Conservation (phyloP, 306 rosid genomes). For the Clitoria ternatea region DNA sequence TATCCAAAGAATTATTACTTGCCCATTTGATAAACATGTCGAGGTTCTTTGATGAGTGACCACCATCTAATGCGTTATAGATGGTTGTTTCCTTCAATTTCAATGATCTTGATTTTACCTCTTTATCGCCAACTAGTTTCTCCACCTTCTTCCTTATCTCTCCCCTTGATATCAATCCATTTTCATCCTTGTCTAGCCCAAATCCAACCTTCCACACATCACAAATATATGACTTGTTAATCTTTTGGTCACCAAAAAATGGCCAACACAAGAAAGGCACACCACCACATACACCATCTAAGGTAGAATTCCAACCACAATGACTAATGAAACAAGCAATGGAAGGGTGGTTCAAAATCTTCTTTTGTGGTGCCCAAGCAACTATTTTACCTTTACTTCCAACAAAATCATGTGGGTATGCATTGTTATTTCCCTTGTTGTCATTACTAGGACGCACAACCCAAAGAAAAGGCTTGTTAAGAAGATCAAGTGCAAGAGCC, state of each 20-base stretch:
- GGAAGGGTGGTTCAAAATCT: neutral
- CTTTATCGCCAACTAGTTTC: neutral
- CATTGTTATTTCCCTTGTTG: no score
- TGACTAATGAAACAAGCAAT: conserved; percentile 35
- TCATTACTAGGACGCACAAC: no score
- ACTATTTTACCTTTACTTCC: conserved; percentile 10
- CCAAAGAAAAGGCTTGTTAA: no score
- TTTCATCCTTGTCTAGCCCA: conserved; percentile 30
- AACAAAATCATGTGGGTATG: conserved; percentile 8
- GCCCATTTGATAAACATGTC: neutral
- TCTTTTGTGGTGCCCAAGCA: conserved; percentile 30
- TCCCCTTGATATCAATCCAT: no score
- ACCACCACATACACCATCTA: conserved; percentile 34
- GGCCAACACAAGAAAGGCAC: conserved; percentile 43
- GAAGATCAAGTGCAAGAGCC: no score
- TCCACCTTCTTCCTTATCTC: no score
- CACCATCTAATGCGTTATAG: neutral
- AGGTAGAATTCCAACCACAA: conserved; percentile 38
- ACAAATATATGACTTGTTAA: conserved; percentile 21
- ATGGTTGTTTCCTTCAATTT: neutral
- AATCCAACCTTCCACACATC: conserved; percentile 36
- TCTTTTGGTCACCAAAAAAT: conserved; percentile 27
- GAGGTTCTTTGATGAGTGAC: neutral
- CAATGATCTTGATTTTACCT: neutral
- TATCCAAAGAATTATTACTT: neutral